Conservation (phyloP, 371 early-diverging fungal species). For the Actinomortierella wolfii region DNA sequence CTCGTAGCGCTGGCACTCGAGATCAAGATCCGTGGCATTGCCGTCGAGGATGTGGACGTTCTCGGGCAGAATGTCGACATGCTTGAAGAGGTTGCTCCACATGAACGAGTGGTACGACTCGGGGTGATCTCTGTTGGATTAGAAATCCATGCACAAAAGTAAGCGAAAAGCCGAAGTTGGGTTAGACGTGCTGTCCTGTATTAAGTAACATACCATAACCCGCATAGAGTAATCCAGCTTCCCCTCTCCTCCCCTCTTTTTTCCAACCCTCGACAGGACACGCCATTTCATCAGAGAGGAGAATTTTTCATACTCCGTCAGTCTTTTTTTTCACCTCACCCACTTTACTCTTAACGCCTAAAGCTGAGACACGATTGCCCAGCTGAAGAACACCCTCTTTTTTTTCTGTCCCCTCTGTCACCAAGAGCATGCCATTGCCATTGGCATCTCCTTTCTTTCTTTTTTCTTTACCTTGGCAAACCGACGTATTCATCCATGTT, state of each 20-base stretch:
- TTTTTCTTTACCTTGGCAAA: constrained; percentile 46
- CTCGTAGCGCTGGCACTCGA: constrained; percentile 81
- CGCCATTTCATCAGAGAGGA: too few species aligned
- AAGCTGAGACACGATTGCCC: not conserved
- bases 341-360: not conserved
- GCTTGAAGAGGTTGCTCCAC: constrained; percentile 84
- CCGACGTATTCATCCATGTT: constrained; percentile 82
- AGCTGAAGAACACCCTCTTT: not conserved
- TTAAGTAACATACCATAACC: constrained; percentile 38
- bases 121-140: constrained; percentile 63
- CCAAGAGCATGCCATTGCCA: not conserved
- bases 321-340: constrained; percentile 17
- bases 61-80: constrained; percentile 77
- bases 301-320: constrained; percentile 58
- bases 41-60: constrained; percentile 87
- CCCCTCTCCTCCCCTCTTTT: constrained; percentile 7
- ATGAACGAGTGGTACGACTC: constrained; percentile 90
- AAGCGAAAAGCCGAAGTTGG: not conserved
- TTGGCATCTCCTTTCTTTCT: not conserved
- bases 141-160: constrained; percentile 11
- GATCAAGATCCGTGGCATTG: constrained; percentile 80
- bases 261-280: not conserved
- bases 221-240: constrained; percentile 57
- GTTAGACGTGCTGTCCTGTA: too few species aligned
- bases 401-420: constrained; percentile 5